Evolutionary conservation across 1,284 basidiomycete genomes (phyloP), one percentile per base, ranked within the genome.

Genomic region (Boletus smithii): DNA sequence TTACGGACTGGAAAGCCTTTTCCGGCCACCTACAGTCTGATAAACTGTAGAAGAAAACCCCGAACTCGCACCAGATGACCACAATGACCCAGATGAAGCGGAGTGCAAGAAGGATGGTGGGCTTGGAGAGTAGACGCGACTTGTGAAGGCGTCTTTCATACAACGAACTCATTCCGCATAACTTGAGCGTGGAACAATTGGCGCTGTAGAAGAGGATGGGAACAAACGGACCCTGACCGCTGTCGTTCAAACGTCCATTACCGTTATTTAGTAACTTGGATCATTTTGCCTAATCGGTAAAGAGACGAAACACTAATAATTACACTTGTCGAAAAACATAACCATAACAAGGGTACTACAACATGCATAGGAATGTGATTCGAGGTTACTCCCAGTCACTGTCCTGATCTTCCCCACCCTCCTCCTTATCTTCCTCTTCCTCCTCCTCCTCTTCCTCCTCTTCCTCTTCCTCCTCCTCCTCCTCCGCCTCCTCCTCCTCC

Each of bases 11-110:
- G 38, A 61, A 58, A 44, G 50, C 48, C 6, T 58, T 55, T 49
- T 78, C 77, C 8, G 84, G 85, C 85, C 87, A 90, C 29, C 58
- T 56, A 60, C 85, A 88, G 35, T 62, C 62, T 16, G 68, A 67
- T 27, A 76, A 67, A 44, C 72, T 76, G 56, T 68, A 69, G 48
- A 72, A 66, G 66, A 87, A 88, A 7, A 75, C 68, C 20, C 79
- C 75, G 32, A 87, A 70, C 65, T 93, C 90, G 57, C 79, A 85
- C 88, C 88, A 85, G 20, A 81, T 59, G 34, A 85, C 70, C 4
- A 77, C 56, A 0, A 77, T 59, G 38, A 83, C 59, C 83, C 83
- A 86, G 22, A 77, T 54, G 27, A 79, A 65, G 9, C 78, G 69
- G 18, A 83, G 61, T 4, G 47, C 54, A 38, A 62, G 59, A 18